These are phyloP conservation scores for Periconia digitata DNA, from an alignment of 2,329 filamentous ascomycete species.

Conservation along the genomic window DNA sequence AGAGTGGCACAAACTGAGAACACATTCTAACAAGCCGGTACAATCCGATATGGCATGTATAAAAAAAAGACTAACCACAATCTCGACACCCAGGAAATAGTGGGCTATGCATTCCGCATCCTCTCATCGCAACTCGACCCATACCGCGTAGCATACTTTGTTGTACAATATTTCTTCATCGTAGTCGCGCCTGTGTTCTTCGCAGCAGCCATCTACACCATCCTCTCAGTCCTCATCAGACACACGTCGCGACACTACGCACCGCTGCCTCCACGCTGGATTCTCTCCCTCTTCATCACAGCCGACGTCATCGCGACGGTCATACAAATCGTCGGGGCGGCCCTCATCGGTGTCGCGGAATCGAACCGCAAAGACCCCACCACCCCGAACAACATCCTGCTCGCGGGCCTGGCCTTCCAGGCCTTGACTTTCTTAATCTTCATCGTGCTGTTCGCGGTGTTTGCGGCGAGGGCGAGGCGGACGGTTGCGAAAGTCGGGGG, in stretches of 20 bases:
- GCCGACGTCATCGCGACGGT: constrained; percentile 58
- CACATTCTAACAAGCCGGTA: constrained; percentile 26
- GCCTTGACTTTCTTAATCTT: constrained; percentile 55
- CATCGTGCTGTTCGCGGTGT: constrained; percentile 47
- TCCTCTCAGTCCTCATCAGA: constrained; percentile 54
- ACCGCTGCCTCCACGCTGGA: constrained; percentile 49
- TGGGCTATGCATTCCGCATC: constrained; percentile 49
- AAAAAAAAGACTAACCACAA: not conserved
- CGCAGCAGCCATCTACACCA: constrained; percentile 58
- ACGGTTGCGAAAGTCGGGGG: constrained; percentile 33
- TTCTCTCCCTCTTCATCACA: constrained; percentile 58
- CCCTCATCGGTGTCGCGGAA: constrained; percentile 54
- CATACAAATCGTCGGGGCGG: constrained; percentile 57
- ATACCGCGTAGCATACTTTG: constrained; percentile 58
- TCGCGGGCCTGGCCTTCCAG: constrained; percentile 59
- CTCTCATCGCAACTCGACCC: constrained; percentile 49
- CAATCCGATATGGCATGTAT: not conserved
- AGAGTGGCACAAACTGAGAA: no score
- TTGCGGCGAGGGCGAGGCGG: constrained; percentile 43
- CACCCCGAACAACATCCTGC: constrained; percentile 57
- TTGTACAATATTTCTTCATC: constrained; percentile 64
- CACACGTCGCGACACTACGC: constrained; percentile 48
- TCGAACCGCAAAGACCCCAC: constrained; percentile 54
- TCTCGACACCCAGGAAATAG: constrained; percentile 26
- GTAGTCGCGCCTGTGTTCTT: constrained; percentile 62